These are phyloP conservation scores for Pythium scleroteichum DNA, from an alignment of 352 stramenopile species.

Conservation along the genomic window DNA sequence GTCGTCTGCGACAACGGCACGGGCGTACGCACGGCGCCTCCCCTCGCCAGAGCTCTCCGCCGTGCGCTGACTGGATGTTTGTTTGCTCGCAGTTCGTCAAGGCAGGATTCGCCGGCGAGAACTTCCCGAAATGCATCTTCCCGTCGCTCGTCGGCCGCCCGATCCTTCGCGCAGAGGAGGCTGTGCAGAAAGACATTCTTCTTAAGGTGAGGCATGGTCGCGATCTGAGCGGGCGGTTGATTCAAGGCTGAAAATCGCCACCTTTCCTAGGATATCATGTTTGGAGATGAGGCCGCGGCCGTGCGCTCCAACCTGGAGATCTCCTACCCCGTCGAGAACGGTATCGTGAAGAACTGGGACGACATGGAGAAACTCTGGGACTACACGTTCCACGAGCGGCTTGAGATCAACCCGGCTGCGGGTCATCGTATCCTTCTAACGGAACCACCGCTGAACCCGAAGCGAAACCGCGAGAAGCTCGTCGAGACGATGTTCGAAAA, in stretches of 20 bases:
- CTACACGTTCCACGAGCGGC: conserved; percentile 94
- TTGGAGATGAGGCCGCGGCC: conserved; percentile 91
- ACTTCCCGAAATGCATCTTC: conserved; percentile 95
- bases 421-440: conserved; percentile 91
- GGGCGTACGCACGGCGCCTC: conserved; percentile 38
- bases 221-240: too few relatives aligned
- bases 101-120: conserved; percentile 93
- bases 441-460: conserved; percentile 92
- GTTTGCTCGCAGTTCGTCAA: conserved; percentile 80
- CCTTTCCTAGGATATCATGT: conserved; percentile 90
- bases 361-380: conserved; percentile 98
- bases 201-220: conserved; percentile 53
- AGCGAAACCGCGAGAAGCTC: conserved; percentile 90
- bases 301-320: conserved; percentile 88
- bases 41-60: background rate
- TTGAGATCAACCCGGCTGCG: conserved; percentile 62
- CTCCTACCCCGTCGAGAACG: conserved; percentile 93
- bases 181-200: conserved; percentile 80
- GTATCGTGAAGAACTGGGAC: conserved; percentile 97
- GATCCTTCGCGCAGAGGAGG: conserved; percentile 93
- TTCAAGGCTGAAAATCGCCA: too few relatives aligned
- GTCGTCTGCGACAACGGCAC: conserved; percentile 89
- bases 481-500: conserved; percentile 94
- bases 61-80: background rate
- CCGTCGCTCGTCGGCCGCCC: conserved; percentile 93